Percentiles rank a stretch among this genome's conserved stretches.
Evolutionary conservation across 164 flowering plant genomes (phyloP).

Genomic region (grape (Vitis vinifera)): DNA sequence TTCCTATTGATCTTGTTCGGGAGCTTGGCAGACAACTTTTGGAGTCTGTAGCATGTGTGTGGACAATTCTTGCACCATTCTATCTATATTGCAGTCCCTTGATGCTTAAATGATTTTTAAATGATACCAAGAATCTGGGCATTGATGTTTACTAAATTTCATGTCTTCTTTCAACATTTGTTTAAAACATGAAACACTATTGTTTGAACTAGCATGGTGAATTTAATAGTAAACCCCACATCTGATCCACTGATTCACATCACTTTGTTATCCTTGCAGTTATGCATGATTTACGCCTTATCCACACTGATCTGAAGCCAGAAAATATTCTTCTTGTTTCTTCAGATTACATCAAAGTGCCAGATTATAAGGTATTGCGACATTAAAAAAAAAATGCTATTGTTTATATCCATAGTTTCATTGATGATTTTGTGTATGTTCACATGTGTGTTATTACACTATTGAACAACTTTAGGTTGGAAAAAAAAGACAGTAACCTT

Average conservation of each 20-base stretch:
- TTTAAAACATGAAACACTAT: not conserved
- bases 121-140: not conserved
- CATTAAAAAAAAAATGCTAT: not conserved
- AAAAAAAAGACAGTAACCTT: too few relatives aligned
- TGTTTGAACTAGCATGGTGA: conserved; percentile 2
- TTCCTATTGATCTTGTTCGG: conserved; percentile 99
- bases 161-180: not conserved
- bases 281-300: conserved; percentile 87
- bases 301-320: conserved; percentile 95
- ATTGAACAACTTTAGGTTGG: too few relatives aligned
- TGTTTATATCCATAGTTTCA: not conserved
- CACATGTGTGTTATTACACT: too few relatives aligned
- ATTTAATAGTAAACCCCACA: not conserved
- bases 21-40: conserved; percentile 98
- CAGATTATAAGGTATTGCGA: conserved; percentile 74
- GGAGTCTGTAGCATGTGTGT: conserved; percentile 99
- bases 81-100: conserved; percentile 20
- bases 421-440: not conserved
- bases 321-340: conserved; percentile 92
- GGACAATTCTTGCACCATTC: conserved; percentile 52
- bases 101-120: conserved; percentile 6
- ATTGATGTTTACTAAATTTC: not conserved
- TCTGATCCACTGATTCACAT: not conserved
- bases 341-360: conserved; percentile 74
- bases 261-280: conserved; percentile 45